These are phyloP conservation scores for Trichoderma oligosporum DNA, from an alignment of 2,329 filamentous ascomycete genomes.

Conservation along the genomic window DNA sequence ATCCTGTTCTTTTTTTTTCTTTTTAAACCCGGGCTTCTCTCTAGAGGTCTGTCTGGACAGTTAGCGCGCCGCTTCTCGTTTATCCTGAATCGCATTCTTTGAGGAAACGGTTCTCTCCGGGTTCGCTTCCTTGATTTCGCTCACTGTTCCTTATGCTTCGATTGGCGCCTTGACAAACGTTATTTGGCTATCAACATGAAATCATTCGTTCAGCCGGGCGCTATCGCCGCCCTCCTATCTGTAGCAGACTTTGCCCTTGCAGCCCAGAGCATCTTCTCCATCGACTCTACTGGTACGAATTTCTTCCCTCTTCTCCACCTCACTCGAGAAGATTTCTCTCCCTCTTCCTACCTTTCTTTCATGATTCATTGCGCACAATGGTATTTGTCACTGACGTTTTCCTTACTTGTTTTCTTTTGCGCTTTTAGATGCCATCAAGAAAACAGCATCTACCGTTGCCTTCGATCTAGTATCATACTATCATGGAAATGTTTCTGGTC, in stretches of 20 bases:
- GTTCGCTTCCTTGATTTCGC: not conserved
- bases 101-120: not conserved
- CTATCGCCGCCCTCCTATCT: conserved; percentile 12
- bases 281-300: conserved; percentile 6
- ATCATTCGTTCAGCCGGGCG: conserved; percentile 9
- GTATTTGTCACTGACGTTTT: not conserved
- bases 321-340: too few species aligned
- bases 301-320: too few species aligned
- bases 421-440: conserved; percentile 36
- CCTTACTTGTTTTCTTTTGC: not conserved
- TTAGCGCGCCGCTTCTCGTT: not conserved
- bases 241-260: conserved; percentile 8
- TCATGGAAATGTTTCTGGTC: conserved; percentile 42
- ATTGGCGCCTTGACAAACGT: not conserved
- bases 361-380: too few species aligned
- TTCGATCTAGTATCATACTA: conserved; percentile 47
- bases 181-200: conserved; percentile 2
- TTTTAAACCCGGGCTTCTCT: too few species aligned
- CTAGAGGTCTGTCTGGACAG: not conserved
- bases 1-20: not conserved
- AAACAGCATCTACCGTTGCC: conserved; percentile 38
- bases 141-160: not conserved
- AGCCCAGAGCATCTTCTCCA: conserved; percentile 7
- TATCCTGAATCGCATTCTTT: not conserved
- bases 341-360: not conserved